Base-by-base conservation (phyloP, 495 filamentous ascomycete genomes). In the Xylaria scruposa region DNA sequence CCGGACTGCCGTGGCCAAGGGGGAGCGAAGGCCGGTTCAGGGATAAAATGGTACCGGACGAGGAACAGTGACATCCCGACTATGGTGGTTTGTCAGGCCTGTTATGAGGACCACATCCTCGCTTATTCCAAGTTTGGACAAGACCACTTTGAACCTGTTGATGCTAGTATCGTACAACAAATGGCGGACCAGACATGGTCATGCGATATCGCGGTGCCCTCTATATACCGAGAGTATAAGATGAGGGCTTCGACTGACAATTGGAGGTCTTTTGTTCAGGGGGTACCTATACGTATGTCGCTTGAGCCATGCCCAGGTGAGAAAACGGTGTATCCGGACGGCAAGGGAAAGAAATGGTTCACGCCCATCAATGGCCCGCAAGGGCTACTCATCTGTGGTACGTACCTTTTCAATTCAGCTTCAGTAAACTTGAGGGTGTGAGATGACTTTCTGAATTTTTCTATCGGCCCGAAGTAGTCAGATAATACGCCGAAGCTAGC, bases 51-150 rank as follows among this genome's bases (percentile, higher is more conserved):
- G 67, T 68, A 68, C 38, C 36, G 67, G 51, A 46, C 67, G 38
- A 58, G 24, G 24, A 33, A 68, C 53, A 47, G 36, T 33, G 64
- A 53, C 64, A 67, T 67, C 17, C 64, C 64, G 7, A 47, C 46
- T 31, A 68, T 68, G 67, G 67, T 40, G 19, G 67, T 68, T 21
- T 68, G 67, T 17, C 67, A 68, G 54, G 67, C 67, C 21, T 68
- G 67, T 29, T 68, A 68, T 21, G 67, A 68, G 26, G 67, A 68
- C 24, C 12, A 56, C 3, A 47, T 68, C 51, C 67, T 68, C 36
- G 21, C 53, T 3, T 47, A 59, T 36, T 42, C 42, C 36, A 38
- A 44, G 40, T 60, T 68, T 36, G 54, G 51, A 0, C 38, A 13
- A 6, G 21, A 46, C 7, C 67, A 68, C 36, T 68, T 68, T 19